Evolutionary conservation across 169 alveolate species (phyloP).

Genomic region (Nephromyces sp.): DNA sequence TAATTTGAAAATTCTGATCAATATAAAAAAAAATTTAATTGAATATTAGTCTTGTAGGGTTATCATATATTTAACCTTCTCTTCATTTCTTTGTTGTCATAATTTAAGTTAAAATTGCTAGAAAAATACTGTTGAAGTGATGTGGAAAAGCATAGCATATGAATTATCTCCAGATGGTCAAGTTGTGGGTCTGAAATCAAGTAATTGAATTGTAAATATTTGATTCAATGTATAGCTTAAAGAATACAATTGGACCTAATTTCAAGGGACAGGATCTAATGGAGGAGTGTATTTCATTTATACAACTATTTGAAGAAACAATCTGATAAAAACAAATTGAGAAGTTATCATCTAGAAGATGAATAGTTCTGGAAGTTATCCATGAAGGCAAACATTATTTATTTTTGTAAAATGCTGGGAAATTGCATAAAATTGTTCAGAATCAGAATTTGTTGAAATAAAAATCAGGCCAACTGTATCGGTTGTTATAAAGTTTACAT

Average conservation of each 20-base stretch:
- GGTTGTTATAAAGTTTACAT: slow-evolving; percentile 39
- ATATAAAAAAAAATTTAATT: too few species aligned
- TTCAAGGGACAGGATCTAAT: too few species aligned
- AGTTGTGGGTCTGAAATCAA: neutral
- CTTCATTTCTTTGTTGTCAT: neutral
- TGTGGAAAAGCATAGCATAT: neutral
- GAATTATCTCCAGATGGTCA: neutral
- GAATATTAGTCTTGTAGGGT: too few species aligned
- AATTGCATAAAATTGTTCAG: slow-evolving; percentile 40
- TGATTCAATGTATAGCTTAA: too few species aligned
- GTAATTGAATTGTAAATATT: neutral
- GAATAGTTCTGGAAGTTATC: slow-evolving; percentile 4
- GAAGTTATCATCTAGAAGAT: neutral
- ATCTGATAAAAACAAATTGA: neutral
- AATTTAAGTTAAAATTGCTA: neutral
- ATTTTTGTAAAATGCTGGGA: slow-evolving; percentile 43
- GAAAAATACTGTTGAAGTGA: neutral
- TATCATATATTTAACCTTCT: too few species aligned
- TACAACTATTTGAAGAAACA: neutral
- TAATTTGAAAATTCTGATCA: neutral
- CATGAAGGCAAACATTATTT: too few species aligned
- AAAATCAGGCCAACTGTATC: slow-evolving; percentile 35
- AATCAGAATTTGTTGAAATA: slow-evolving; percentile 41
- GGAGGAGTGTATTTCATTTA: too few species aligned
- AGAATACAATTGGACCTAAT: too few species aligned